Conservation (phyloP, 148 eudicot species). For the Linanthus parryae region DNA sequence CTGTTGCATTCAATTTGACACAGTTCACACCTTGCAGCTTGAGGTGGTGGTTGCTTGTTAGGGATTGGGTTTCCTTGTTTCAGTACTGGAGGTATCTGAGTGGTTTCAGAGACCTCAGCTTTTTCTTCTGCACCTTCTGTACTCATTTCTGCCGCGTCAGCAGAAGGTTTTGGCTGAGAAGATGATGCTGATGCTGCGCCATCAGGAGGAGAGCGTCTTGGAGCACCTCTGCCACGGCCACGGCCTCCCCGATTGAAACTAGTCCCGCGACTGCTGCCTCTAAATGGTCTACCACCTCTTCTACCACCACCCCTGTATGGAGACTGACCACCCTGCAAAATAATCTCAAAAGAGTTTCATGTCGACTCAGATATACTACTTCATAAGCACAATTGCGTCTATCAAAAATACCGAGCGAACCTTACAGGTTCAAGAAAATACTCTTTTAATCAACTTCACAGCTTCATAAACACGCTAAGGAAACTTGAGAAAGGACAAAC, state of each 20-base stretch:
- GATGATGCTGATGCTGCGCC: constrained; percentile 21
- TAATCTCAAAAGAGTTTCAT: constrained; percentile 6
- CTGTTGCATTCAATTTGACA: constrained; percentile 68
- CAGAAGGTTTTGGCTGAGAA: constrained; percentile 13
- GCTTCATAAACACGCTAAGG: too few relatives aligned
- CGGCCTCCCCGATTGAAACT: constrained; percentile 24
- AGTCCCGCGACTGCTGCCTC: constrained; percentile 18
- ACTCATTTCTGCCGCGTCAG: constrained; percentile 1
- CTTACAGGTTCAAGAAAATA: too few relatives aligned
- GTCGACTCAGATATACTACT: too few relatives aligned
- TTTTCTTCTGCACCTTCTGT: constrained; percentile 13
- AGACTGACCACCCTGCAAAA: constrained; percentile 19
- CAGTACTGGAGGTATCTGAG: constrained; percentile 3
- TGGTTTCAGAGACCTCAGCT: too few relatives aligned
- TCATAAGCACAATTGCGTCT: too few relatives aligned
- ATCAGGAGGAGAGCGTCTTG: constrained; percentile 1
- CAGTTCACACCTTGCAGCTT: constrained; percentile 50
- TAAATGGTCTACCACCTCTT: constrained; percentile 20
- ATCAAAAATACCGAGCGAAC: too few relatives aligned
- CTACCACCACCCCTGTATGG: constrained; percentile 22
- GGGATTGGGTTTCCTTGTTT: constrained; percentile 14
- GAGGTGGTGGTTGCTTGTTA: constrained; percentile 15
- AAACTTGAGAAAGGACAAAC: too few relatives aligned
- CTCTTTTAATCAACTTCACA: too few relatives aligned
- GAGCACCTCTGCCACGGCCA: constrained; percentile 11